These are phyloP conservation scores for Cryptococcus hybrid DNA, from an alignment of 1,284 basidiomycete genomes.

Conservation along the genomic window DNA sequence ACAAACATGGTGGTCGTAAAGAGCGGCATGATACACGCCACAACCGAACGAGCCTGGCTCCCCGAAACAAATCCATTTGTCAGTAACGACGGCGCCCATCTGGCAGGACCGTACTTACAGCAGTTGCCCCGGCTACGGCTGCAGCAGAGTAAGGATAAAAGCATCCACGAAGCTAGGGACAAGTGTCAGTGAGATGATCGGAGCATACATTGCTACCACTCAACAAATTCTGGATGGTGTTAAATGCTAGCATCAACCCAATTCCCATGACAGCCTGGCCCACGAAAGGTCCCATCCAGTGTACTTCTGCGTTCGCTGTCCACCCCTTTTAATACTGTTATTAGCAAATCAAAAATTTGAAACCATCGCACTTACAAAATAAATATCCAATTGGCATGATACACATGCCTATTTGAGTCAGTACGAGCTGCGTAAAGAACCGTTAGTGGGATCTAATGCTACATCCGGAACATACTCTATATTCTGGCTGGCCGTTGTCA, in stretches of 20 bases:
- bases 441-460: neutral
- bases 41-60: slow-evolving; percentile 36
- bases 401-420: slow-evolving; percentile 52
- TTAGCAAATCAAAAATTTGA: too few relatives aligned
- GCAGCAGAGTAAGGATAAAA: slow-evolving; percentile 10
- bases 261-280: slow-evolving; percentile 38
- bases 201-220: slow-evolving; percentile 2
- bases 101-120: slow-evolving; percentile 22
- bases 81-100: neutral
- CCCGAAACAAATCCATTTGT: neutral
- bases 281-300: slow-evolving; percentile 49
- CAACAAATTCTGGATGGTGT: slow-evolving; percentile 46
- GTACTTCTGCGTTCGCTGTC: slow-evolving; percentile 43
- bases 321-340: slow-evolving; percentile 25
- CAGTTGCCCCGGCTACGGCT: slow-evolving; percentile 45
- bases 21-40: slow-evolving; percentile 51
- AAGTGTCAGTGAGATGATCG: neutral
- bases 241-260: slow-evolving; percentile 51
- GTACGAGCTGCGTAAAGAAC: slow-evolving; percentile 30
- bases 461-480: slow-evolving; percentile 33
- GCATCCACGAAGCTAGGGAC: slow-evolving; percentile 50
- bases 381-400: slow-evolving; percentile 51
- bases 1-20: slow-evolving; percentile 50
- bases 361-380: slow-evolving; percentile 7
- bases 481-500: slow-evolving; percentile 47